phyloP scores from a whole-genome alignment of 768 basidiomycete species.

The Amanita muscaria region DNA sequence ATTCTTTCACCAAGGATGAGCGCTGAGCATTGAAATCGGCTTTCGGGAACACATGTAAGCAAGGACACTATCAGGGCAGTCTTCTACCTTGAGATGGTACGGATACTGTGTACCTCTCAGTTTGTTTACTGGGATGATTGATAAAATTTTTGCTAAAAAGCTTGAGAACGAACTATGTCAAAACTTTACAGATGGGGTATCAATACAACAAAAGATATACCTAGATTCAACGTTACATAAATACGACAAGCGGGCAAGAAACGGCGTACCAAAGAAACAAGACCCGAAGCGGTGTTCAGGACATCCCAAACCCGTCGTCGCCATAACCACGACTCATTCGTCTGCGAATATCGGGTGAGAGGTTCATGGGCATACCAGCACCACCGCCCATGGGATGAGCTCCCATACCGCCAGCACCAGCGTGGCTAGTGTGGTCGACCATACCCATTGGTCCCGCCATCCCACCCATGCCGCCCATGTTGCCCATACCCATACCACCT shows the following conservation, averaged over 20 bases:
- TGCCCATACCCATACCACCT: constrained; percentile 18
- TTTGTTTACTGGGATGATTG: constrained; percentile 46
- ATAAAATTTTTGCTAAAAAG: no score
- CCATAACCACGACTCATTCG: constrained; percentile 6
- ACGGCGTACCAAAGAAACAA: background rate
- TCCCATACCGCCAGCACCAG: constrained; percentile 8
- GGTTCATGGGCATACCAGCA: constrained; percentile 5
- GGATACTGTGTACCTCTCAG: constrained; percentile 28
- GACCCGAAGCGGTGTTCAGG: no score
- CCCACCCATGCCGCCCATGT: constrained; percentile 3
- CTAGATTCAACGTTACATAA: background rate
- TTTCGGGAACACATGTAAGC: constrained; percentile 39
- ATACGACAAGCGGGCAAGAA: background rate
- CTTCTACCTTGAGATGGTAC: constrained; percentile 30
- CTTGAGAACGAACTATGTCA: constrained; percentile 21
- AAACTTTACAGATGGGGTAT: background rate
- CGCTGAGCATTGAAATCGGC: no score
- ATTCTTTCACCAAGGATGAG: no score
- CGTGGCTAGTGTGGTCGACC: constrained; percentile 9
- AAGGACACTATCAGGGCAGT: constrained; percentile 35
- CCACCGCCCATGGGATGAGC: constrained; percentile 9
- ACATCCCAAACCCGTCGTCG: constrained; percentile 5
- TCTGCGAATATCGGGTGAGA: constrained; percentile 6
- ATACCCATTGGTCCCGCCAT: constrained; percentile 14
- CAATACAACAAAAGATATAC: background rate